These are phyloP conservation scores for Protea cynaroides DNA, from an alignment of 164 flowering plant genomes.

Conservation along the genomic window DNA sequence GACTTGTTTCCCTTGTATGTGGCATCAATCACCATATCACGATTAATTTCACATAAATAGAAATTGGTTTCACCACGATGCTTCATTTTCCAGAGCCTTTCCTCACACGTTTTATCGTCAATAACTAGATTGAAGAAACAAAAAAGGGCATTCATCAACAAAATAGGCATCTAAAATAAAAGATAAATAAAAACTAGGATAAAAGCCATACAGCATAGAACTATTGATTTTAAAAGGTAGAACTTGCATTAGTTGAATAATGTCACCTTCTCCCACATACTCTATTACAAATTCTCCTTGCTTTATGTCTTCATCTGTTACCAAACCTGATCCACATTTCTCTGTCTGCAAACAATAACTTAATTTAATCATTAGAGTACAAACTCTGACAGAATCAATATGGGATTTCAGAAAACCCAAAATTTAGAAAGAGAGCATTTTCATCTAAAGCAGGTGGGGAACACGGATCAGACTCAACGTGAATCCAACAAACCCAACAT, in stretches of 20 bases:
- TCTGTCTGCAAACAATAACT: constrained; percentile 66
- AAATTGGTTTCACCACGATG: constrained; percentile 91
- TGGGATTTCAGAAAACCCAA: neutral
- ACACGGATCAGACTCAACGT: neutral
- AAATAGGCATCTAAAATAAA: neutral
- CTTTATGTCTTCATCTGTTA: constrained; percentile 91
- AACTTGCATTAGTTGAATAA: constrained; percentile 3
- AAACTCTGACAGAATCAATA: neutral
- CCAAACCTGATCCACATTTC: constrained; percentile 92
- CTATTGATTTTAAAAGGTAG: neutral
- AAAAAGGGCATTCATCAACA: constrained; percentile 4
- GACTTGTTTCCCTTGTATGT: constrained; percentile 97
- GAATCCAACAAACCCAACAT: neutral
- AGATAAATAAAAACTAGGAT: neutral
- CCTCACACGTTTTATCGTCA: constrained; percentile 96
- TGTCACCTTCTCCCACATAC: constrained; percentile 97
- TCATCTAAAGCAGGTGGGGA: neutral
- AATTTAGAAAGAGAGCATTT: neutral
- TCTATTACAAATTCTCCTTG: constrained; percentile 91
- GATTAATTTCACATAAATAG: constrained; percentile 88
- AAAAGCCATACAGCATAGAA: neutral
- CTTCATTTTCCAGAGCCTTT: constrained; percentile 98
- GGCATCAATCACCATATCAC: constrained; percentile 99
- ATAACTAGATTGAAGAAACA: constrained; percentile 52
- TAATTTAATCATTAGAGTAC: constrained; percentile 3